Conservation (phyloP, 1,139 yeast species). For the Ogataea hybrid region DNA sequence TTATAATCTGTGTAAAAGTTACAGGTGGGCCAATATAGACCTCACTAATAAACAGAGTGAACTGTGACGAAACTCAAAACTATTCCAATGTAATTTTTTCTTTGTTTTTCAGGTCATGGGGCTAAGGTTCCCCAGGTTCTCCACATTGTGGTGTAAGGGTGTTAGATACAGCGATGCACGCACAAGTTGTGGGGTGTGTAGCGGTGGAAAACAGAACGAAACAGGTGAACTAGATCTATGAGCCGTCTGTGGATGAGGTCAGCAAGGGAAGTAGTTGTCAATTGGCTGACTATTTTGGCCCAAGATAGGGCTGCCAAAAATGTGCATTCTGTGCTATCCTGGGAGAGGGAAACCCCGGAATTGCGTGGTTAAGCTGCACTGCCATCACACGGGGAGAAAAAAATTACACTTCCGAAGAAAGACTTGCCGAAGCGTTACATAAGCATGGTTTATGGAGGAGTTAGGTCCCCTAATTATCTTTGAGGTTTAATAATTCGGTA, state of each 20-base stretch:
- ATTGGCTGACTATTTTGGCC: too few species aligned
- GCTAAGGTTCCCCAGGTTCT: slow-evolving; percentile 6
- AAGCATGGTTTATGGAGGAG: background rate
- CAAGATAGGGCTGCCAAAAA: background rate
- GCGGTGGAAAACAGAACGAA: background rate
- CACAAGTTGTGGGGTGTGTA: background rate
- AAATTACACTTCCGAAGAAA: too few species aligned
- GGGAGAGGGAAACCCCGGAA: background rate
- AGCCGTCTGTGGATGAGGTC: too few species aligned
- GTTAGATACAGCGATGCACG: background rate
- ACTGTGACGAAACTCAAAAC: background rate
- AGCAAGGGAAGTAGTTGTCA: too few species aligned
- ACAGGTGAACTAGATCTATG: background rate
- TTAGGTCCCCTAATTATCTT: background rate
- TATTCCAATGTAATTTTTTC: background rate
- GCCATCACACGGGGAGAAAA: too few species aligned
- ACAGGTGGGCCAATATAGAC: background rate
- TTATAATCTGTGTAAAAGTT: background rate
- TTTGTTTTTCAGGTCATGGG: slow-evolving; percentile 4
- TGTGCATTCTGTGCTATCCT: background rate
- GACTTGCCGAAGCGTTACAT: background rate
- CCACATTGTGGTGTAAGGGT: slow-evolving; percentile 9
- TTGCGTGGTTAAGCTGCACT: background rate
- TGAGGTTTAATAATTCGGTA: background rate
- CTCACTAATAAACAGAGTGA: too few species aligned